Evolutionary conservation across 164 flowering plant genomes (phyloP).

Genomic region (Vitis cinerea): DNA sequence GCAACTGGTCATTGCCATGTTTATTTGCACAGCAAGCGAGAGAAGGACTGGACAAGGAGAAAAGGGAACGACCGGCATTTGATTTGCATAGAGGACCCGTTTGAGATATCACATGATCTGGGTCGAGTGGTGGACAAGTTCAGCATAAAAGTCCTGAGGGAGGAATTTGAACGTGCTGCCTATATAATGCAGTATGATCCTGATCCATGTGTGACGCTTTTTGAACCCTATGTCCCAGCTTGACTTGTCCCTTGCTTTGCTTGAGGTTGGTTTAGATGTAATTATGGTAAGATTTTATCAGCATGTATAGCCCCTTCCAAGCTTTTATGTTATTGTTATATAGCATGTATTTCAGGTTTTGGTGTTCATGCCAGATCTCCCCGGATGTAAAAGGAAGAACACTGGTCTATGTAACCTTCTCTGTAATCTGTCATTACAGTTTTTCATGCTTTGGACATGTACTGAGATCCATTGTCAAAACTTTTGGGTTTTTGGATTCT

Average conservation of each 20-base stretch:
- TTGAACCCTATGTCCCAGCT: conserved; percentile 63
- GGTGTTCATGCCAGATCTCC: background rate
- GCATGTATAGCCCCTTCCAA: conserved; percentile 9
- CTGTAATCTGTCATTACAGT: too few relatives aligned
- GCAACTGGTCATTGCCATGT: background rate
- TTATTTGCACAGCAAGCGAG: conserved; percentile 60
- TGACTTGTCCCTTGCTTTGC: background rate
- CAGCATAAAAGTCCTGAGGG: conserved; percentile 75
- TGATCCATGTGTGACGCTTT: conserved; percentile 67
- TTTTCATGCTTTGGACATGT: too few relatives aligned
- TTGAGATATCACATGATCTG: conserved; percentile 82
- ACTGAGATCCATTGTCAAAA: too few relatives aligned
- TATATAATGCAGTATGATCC: conserved; percentile 72
- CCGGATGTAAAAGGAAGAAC: background rate
- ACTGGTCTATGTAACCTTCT: too few relatives aligned
- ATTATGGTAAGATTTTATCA: conserved; percentile 7
- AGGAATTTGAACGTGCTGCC: conserved; percentile 93
- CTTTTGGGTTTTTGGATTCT: too few relatives aligned
- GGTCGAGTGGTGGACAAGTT: conserved; percentile 90
- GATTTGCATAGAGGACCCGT: conserved; percentile 97
- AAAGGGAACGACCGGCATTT: conserved; percentile 89
- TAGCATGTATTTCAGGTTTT: background rate
- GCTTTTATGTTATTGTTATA: background rate
- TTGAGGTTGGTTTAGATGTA: conserved; percentile 3
- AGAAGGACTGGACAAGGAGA: conserved; percentile 92